Percentiles rank a stretch among this genome's conserved stretches.
phyloP scores from a whole-genome alignment of 2,329 filamentous ascomycete species.

The Mycocentrospora acerina region DNA sequence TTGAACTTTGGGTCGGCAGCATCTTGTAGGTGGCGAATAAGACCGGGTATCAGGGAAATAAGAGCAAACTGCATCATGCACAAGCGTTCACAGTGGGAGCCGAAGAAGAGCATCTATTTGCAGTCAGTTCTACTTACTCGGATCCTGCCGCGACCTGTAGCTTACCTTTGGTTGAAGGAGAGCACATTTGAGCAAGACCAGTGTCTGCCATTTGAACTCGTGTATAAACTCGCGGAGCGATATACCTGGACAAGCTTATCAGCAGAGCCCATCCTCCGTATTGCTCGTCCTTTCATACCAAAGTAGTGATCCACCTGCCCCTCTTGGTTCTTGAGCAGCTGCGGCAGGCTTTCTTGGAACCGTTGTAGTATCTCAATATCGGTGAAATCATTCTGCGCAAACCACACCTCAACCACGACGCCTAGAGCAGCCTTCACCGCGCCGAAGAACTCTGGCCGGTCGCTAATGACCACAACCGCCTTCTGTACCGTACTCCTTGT shows the following conservation, averaged over 20 bases:
- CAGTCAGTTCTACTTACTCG: constrained; percentile 12
- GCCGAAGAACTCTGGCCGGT: constrained; percentile 86
- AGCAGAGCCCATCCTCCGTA: neutral
- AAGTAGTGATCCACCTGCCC: constrained; percentile 83
- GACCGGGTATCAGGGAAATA: constrained; percentile 89
- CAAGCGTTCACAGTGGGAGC: constrained; percentile 89
- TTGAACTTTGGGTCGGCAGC: constrained; percentile 93
- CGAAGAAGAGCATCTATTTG: constrained; percentile 92
- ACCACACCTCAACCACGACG: constrained; percentile 93
- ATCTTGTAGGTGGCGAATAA: constrained; percentile 89
- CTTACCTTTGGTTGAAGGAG: constrained; percentile 89
- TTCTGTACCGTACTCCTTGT: constrained; percentile 98
- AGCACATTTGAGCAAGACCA: constrained; percentile 91
- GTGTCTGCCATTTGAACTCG: constrained; percentile 91
- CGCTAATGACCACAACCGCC: constrained; percentile 91
- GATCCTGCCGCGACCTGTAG: no score
- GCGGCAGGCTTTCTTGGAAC: constrained; percentile 83
- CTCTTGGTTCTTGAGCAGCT: constrained; percentile 61
- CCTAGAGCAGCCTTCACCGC: constrained; percentile 86
- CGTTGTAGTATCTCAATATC: constrained; percentile 85
- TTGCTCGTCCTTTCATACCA: constrained; percentile 58
- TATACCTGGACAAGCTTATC: constrained; percentile 47
- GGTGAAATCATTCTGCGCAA: constrained; percentile 88
- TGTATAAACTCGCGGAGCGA: constrained; percentile 88
- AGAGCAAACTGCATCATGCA: constrained; percentile 99